phyloP scores from a whole-genome alignment of 2,329 filamentous ascomycete species.

The Lecanicillium sp. region DNA sequence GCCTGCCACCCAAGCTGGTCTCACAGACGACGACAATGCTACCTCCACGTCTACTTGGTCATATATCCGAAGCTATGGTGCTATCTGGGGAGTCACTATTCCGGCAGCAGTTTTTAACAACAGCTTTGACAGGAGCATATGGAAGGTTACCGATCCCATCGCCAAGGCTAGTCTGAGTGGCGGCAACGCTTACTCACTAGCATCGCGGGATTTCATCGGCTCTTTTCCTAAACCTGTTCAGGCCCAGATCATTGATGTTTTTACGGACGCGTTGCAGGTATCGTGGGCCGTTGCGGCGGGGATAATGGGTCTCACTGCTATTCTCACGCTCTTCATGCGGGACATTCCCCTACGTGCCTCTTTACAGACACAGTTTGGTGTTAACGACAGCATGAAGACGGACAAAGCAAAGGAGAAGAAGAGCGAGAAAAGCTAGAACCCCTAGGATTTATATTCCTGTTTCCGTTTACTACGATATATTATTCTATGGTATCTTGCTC shows the following conservation, averaged over 20 bases:
- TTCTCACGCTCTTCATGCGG: conserved; percentile 19
- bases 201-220: conserved; percentile 16
- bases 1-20: conserved; percentile 31
- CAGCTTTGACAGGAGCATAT: conserved; percentile 3
- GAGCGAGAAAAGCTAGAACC: no score
- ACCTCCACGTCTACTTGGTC: conserved; percentile 27
- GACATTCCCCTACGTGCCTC: conserved; percentile 17
- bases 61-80: conserved; percentile 35
- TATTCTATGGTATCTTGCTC: no score
- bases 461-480: no score
- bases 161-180: conserved; percentile 12
- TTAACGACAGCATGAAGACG: background rate
- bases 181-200: conserved; percentile 19
- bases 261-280: conserved; percentile 15
- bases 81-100: conserved; percentile 36
- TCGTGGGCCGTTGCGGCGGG: conserved; percentile 16
- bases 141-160: background rate
- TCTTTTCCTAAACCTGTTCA: conserved; percentile 13
- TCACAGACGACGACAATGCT: conserved; percentile 25
- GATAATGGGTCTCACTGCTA: conserved; percentile 14
- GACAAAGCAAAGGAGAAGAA: no score
- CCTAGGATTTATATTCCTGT: no score
- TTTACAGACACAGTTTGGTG: conserved; percentile 18
- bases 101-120: conserved; percentile 31
- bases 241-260: conserved; percentile 17